Percentiles rank a stretch among this genome's conserved stretches.
Evolutionary conservation across 1,284 basidiomycete genomes (phyloP).

Genomic region (Prillingera fragicola): DNA sequence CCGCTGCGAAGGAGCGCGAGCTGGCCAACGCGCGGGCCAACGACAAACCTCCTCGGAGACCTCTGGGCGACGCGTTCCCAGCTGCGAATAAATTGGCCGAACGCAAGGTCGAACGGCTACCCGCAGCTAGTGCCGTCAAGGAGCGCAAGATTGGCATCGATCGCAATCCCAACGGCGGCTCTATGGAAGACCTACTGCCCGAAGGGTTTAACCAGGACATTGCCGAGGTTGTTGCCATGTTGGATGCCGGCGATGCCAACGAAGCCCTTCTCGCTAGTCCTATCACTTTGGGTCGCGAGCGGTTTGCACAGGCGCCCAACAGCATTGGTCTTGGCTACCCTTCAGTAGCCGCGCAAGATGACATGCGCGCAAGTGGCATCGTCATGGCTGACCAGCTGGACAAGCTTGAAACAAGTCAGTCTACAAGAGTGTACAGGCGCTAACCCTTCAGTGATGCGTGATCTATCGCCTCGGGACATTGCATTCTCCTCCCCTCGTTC

Average conservation of each 20-base stretch:
- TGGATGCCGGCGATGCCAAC: not conserved
- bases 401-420: slow-evolving; percentile 36
- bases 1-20: no score
- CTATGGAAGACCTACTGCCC: not conserved
- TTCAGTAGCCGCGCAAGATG: slow-evolving; percentile 17
- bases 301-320: slow-evolving; percentile 6
- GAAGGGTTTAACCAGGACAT: not conserved
- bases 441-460: slow-evolving; percentile 35
- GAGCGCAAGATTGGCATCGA: no score
- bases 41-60: no score
- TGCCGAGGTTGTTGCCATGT: slow-evolving; percentile 4
- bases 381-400: slow-evolving; percentile 47
- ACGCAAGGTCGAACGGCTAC: no score
- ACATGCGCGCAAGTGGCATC: slow-evolving; percentile 41
- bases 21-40: no score
- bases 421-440: not conserved
- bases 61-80: no score
- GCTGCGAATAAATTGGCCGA: no score
- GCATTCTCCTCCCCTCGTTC: slow-evolving; percentile 28
- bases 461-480: slow-evolving; percentile 43
- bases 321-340: not conserved
- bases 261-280: slow-evolving; percentile 34
- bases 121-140: no score
- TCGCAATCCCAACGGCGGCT: not conserved
- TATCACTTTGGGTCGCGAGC: slow-evolving; percentile 13